These are phyloP conservation scores for Pseudocercospora cruenta DNA, from an alignment of 2,329 filamentous ascomycete genomes.

Conservation along the genomic window DNA sequence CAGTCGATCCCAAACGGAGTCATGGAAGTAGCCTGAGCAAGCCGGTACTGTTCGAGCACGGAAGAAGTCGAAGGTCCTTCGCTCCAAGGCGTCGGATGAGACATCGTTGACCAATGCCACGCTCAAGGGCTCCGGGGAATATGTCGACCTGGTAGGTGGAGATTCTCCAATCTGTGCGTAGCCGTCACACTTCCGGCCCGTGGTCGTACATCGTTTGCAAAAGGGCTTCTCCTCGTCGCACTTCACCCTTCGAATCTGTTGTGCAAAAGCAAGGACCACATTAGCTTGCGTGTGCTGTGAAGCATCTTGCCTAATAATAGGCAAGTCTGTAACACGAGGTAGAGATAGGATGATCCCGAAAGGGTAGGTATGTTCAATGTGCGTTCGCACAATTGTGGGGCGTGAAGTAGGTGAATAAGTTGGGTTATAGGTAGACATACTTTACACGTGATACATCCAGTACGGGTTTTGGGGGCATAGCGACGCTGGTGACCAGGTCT, in stretches of 20 bases:
- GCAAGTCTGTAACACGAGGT: not conserved
- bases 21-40: constrained; percentile 38
- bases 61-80: constrained; percentile 38
- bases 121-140: constrained; percentile 22
- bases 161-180: constrained; percentile 42
- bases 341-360: constrained; percentile 12
- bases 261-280: not conserved
- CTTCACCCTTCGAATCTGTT: constrained; percentile 60
- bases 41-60: constrained; percentile 32
- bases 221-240: constrained; percentile 60
- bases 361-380: constrained; percentile 15
- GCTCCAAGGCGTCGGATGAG: constrained; percentile 32
- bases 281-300: constrained; percentile 4
- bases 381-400: constrained; percentile 17
- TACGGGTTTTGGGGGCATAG: constrained; percentile 31
- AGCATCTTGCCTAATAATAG: not conserved
- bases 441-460: constrained; percentile 32
- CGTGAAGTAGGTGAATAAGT: constrained; percentile 2
- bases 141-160: constrained; percentile 13
- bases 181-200: constrained; percentile 61
- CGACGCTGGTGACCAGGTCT: constrained; percentile 28
- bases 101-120: constrained; percentile 28
- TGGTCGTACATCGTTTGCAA: constrained; percentile 59
- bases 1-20: constrained; percentile 36
- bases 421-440: constrained; percentile 21